Conservation (phyloP, 208 protist genomes). For the Trypanosoma brucei region DNA sequence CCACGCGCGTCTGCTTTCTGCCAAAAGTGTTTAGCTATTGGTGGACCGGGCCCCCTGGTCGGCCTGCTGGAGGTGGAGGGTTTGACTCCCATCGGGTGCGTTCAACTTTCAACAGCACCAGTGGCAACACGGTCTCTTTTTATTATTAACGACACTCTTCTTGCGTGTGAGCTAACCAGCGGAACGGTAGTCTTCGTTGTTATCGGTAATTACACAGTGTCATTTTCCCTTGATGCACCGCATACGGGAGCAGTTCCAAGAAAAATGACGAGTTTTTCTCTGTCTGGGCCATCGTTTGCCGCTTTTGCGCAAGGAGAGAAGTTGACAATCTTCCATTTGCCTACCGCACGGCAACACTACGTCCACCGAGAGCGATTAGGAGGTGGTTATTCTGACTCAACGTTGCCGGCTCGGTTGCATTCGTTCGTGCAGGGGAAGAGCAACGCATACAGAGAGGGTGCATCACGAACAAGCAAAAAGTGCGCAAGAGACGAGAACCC, state of each 20-base stretch:
- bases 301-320: constrained; percentile 22
- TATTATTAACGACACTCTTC: constrained; percentile 19
- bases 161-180: constrained; percentile 28
- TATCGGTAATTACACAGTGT: constrained; percentile 23
- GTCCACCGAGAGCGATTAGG: not conserved
- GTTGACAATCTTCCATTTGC: constrained; percentile 36
- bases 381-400: constrained; percentile 1
- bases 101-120: constrained; percentile 10
- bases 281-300: constrained; percentile 34
- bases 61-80: constrained; percentile 17
- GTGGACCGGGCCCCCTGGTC: constrained; percentile 10
- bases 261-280: constrained; percentile 1
- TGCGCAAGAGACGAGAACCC: not conserved
- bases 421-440: constrained; percentile 19
- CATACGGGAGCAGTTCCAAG: constrained; percentile 2
- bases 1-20: constrained; percentile 12
- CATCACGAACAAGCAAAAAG: not conserved
- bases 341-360: constrained; percentile 29
- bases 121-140: constrained; percentile 12
- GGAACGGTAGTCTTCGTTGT: constrained; percentile 30
- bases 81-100: constrained; percentile 19
- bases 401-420: not conserved
- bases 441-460: not conserved
- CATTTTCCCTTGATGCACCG: constrained; percentile 31
- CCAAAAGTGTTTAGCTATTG: constrained; percentile 17